phyloP scores from a whole-genome alignment of 164 flowering plant genomes.

The Liriodendron chinense region DNA sequence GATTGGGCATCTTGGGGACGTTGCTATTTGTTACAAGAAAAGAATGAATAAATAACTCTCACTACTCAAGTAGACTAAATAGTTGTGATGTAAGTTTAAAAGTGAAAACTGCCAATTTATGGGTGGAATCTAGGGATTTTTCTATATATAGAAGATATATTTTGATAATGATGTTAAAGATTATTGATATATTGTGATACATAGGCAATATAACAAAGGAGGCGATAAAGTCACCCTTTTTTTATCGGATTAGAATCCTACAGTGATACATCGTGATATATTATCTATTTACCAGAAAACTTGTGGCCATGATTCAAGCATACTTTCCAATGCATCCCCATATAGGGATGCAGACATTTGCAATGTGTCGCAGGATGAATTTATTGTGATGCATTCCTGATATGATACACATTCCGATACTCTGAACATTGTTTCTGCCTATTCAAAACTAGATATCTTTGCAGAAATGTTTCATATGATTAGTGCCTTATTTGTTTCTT shows the following conservation, averaged over 20 bases:
- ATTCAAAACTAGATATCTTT: not conserved
- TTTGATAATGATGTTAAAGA: not conserved
- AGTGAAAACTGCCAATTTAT: no score
- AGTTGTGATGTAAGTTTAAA: no score
- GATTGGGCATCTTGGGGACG: no score
- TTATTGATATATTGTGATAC: not conserved
- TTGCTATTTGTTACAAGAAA: no score
- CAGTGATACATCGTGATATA: no score
- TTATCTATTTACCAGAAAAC: no score
- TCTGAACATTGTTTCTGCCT: not conserved
- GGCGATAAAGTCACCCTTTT: not conserved
- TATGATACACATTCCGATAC: not conserved
- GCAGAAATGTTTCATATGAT: not conserved
- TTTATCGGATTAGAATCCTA: not conserved
- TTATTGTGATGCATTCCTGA: not conserved
- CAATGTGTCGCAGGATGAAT: not conserved
- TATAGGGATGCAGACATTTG: not conserved
- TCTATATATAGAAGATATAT: no score
- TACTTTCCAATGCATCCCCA: no score
- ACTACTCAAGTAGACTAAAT: no score
- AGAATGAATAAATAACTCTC: no score
- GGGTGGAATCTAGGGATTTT: no score
- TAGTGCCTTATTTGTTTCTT: constrained; percentile 1
- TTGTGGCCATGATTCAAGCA: no score
- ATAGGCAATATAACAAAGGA: not conserved